Evolutionary conservation across 257 asterid genomes (phyloP).

Genomic region (Nicotiana otophora): DNA sequence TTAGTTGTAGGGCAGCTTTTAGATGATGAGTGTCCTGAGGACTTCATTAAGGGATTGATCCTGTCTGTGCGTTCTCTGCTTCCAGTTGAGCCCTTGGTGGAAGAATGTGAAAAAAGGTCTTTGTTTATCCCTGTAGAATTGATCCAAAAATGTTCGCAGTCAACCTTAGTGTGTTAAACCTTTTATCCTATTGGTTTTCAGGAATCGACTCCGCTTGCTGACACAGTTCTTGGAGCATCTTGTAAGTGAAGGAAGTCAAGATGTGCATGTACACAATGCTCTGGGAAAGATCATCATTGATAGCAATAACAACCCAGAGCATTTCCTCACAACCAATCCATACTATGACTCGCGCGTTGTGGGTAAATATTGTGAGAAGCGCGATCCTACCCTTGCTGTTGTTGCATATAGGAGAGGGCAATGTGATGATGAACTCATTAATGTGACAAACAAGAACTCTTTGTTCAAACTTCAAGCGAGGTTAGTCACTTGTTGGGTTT

Average conservation of each 20-base stretch:
- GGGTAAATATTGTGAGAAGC: conserved; percentile 99
- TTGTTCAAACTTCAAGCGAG: conserved; percentile 96
- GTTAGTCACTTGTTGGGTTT: conserved; percentile 37
- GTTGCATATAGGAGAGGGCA: conserved; percentile 98
- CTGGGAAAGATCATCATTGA: conserved; percentile 98
- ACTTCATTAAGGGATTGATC: conserved; percentile 92
- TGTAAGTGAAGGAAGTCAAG: conserved; percentile 99
- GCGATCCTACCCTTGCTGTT: conserved; percentile 99
- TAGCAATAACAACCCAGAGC: conserved; percentile 97
- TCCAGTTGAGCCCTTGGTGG: conserved; percentile 98
- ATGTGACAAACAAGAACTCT: conserved; percentile 91
- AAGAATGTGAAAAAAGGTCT: conserved; percentile 95
- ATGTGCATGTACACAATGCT: conserved; percentile 98
- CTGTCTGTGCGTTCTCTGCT: conserved; percentile 96
- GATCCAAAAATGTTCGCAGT: background rate
- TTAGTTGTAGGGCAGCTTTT: conserved; percentile 97
- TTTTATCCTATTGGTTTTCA: conserved; percentile 29
- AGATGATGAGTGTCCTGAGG: conserved; percentile 99
- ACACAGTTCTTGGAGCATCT: conserved; percentile 99
- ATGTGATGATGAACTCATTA: conserved; percentile 94
- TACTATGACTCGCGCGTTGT: conserved; percentile 97
- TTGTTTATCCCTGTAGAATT: conserved; percentile 8
- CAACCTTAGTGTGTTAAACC: conserved; percentile 7
- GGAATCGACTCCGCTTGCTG: conserved; percentile 97
- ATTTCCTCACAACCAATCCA: conserved; percentile 97